phyloP scores from a whole-genome alignment of 371 early-diverging fungal genomes.

The Batkoa obscura region DNA sequence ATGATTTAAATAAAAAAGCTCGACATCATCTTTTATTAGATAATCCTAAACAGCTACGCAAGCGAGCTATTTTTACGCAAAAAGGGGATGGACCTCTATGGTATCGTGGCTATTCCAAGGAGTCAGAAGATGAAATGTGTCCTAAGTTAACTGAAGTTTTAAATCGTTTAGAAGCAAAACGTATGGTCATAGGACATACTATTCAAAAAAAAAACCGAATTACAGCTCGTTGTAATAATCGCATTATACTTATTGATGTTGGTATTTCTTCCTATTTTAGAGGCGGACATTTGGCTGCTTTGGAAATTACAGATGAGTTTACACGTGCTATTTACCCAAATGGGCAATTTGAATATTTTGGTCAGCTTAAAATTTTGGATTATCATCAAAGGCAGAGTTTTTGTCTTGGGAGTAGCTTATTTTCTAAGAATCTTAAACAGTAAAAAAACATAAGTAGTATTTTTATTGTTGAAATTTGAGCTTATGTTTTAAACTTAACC shows the following conservation, averaged over 20 bases:
- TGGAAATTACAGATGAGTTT: constrained; percentile 1
- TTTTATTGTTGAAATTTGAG: too few species aligned
- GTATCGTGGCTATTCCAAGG: constrained; percentile 44
- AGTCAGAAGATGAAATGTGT: constrained; percentile 27
- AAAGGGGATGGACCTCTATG: constrained; percentile 25
- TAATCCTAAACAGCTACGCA: background rate
- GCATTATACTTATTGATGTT: constrained; percentile 44
- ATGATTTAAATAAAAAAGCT: background rate
- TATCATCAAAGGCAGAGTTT: too few species aligned
- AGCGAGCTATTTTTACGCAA: background rate
- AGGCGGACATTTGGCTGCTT: constrained; percentile 15
- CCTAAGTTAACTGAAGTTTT: constrained; percentile 24
- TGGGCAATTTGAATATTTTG: too few species aligned
- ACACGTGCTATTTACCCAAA: background rate
- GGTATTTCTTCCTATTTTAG: constrained; percentile 44
- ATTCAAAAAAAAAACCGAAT: constrained; percentile 37
- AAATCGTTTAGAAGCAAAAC: constrained; percentile 25
- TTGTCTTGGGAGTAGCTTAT: too few species aligned
- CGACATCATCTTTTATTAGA: background rate
- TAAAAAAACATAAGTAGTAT: too few species aligned
- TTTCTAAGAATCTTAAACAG: too few species aligned
- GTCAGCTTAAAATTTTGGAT: too few species aligned
- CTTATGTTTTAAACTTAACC: too few species aligned
- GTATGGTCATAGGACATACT: constrained; percentile 63
- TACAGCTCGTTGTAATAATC: constrained; percentile 37